Conservation (phyloP, 257 asterid genomes). For the Solanum arcanum region DNA sequence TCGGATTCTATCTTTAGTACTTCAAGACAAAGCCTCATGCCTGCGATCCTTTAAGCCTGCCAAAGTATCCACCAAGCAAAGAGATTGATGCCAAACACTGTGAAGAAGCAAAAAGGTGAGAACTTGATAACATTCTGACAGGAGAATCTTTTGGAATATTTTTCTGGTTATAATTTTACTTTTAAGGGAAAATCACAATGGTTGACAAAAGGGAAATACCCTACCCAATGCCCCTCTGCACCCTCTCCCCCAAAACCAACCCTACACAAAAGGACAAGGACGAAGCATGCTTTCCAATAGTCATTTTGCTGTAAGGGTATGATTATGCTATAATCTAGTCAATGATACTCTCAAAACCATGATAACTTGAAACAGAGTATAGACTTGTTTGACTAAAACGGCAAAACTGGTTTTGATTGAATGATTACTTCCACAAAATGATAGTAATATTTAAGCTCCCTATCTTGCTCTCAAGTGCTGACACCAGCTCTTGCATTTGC, state of each 20-base stretch:
- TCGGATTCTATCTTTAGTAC: constrained; percentile 36
- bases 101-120: constrained; percentile 70
- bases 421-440: background rate
- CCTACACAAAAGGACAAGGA: background rate
- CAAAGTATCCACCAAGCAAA: constrained; percentile 91
- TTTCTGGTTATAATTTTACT: background rate
- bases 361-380: background rate
- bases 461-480: background rate
- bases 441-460: background rate
- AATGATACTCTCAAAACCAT: background rate
- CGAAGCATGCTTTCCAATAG: background rate
- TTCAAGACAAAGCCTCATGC: constrained; percentile 86
- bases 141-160: background rate
- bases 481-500: background rate
- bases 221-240: background rate
- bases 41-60: constrained; percentile 90
- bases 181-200: background rate
- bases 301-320: background rate
- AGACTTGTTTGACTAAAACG: background rate
- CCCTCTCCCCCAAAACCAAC: background rate
- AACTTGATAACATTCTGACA: background rate
- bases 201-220: background rate
- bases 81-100: constrained; percentile 83
- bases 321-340: background rate
- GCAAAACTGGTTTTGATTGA: background rate